Percentiles rank a stretch among this genome's conserved stretches.
phyloP scores from a whole-genome alignment of 192 early-diverging fungal species.

The Coemansia sp. region DNA sequence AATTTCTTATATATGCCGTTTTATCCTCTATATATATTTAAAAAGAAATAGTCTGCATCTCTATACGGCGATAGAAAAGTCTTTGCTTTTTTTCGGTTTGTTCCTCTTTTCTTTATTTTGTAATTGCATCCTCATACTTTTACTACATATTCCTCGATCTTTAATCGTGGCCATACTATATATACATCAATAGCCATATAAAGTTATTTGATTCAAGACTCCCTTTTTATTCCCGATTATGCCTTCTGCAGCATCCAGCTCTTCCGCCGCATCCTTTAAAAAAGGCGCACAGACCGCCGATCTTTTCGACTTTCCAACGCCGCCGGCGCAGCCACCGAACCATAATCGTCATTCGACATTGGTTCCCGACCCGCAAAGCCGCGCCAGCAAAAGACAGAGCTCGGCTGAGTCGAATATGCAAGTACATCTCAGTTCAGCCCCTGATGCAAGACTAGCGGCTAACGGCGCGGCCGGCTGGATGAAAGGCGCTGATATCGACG shows the following conservation, averaged over 20 bases:
- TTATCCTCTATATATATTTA: too few relatives aligned
- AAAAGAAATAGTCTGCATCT: too few relatives aligned
- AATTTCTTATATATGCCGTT: too few relatives aligned
- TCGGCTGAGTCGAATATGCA: neutral
- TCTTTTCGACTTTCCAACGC: constrained; percentile 37
- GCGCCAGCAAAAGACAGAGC: constrained; percentile 8
- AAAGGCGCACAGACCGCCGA: constrained; percentile 3
- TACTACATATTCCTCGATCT: too few relatives aligned
- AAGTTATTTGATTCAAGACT: too few relatives aligned
- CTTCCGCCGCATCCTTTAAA: neutral
- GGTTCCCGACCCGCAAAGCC: neutral
- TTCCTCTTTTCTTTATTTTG: too few relatives aligned
- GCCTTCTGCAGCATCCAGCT: constrained; percentile 1
- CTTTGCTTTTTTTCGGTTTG: too few relatives aligned
- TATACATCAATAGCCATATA: too few relatives aligned
- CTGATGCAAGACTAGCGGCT: neutral
- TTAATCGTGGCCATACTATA: too few relatives aligned
- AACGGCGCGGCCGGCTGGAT: neutral
- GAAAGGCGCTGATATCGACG: too few relatives aligned
- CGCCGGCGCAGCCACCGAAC: constrained; percentile 19
- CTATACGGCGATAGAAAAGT: too few relatives aligned
- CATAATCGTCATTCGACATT: neutral
- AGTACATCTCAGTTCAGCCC: neutral
- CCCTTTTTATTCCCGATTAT: neutral
- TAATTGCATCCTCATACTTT: too few relatives aligned